These are phyloP conservation scores for Lentinula lateritia DNA, from an alignment of 768 basidiomycete genomes.

Conservation along the genomic window DNA sequence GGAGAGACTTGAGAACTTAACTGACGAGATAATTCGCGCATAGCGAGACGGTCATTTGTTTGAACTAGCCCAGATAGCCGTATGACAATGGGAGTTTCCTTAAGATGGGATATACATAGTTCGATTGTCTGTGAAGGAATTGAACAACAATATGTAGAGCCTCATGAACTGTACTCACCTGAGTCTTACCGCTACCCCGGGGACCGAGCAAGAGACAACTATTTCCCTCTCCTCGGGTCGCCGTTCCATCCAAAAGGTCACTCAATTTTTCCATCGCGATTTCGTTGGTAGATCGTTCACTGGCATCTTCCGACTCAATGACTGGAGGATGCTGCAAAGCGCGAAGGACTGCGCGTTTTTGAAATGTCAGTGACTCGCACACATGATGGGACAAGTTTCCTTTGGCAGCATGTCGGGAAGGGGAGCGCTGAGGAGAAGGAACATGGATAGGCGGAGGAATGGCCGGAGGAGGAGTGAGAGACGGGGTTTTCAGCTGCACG, in stretches of 20 bases:
- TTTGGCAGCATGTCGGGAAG: not conserved
- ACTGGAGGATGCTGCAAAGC: constrained; percentile 31
- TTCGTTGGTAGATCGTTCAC: constrained; percentile 38
- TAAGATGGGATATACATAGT: constrained; percentile 41
- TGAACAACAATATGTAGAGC: constrained; percentile 3
- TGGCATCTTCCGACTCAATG: constrained; percentile 25
- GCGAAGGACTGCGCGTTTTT: constrained; percentile 52
- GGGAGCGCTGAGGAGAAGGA: not conserved
- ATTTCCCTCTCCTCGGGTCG: constrained; percentile 83
- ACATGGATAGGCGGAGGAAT: not conserved
- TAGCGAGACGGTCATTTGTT: constrained; percentile 80
- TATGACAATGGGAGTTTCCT: constrained; percentile 60
- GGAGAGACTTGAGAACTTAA: constrained; percentile 71
- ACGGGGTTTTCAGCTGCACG: not conserved
- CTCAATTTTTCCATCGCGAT: constrained; percentile 52
- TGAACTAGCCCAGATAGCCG: constrained; percentile 85
- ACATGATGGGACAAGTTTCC: constrained; percentile 34
- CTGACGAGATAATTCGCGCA: constrained; percentile 88
- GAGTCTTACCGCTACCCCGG: constrained; percentile 81
- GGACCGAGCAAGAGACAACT: constrained; percentile 87
- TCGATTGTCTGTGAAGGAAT: constrained; percentile 49
- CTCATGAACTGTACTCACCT: constrained; percentile 35
- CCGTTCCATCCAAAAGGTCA: constrained; percentile 67
- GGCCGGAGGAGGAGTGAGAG: constrained; percentile 1
- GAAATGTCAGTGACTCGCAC: constrained; percentile 40